Evolutionary conservation across 2,329 filamentous ascomycete genomes (phyloP).

Genomic region (Aspergillus melleus): DNA sequence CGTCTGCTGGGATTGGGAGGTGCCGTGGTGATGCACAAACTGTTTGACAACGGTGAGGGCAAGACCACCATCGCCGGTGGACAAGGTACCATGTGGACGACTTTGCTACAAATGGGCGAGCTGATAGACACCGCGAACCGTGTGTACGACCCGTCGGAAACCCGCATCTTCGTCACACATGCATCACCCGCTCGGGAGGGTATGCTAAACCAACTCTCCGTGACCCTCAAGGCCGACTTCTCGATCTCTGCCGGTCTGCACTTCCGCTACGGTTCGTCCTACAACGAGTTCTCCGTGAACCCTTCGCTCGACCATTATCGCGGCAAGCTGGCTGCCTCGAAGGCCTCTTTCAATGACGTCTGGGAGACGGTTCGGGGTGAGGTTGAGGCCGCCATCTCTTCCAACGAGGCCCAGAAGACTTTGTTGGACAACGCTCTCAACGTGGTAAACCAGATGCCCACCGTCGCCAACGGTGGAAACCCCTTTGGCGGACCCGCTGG

Average conservation of each 20-base stretch:
- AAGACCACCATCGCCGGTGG: conserved; percentile 97
- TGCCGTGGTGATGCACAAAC: conserved; percentile 98
- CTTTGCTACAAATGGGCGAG: conserved; percentile 95
- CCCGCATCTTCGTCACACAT: conserved; percentile 93
- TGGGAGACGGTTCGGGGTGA: conserved; percentile 98
- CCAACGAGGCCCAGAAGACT: conserved; percentile 92
- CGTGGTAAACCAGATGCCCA: conserved; percentile 97
- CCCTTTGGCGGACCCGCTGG: conserved; percentile 87
- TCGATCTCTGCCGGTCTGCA: conserved; percentile 96
- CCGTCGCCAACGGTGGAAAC: conserved; percentile 90
- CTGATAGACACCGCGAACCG: conserved; percentile 96
- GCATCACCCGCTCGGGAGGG: conserved; percentile 95
- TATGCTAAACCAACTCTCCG: conserved; percentile 94
- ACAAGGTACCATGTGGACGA: conserved; percentile 99
- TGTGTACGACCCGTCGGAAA: conserved; percentile 97
- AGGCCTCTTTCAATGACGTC: conserved; percentile 97
- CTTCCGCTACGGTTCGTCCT: conserved; percentile 98
- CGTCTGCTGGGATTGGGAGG: conserved; percentile 90
- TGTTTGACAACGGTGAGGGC: conserved; percentile 97
- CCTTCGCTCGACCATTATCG: conserved; percentile 97
- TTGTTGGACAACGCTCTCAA: conserved; percentile 87
- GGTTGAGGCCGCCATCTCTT: conserved; percentile 88
- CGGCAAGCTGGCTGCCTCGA: conserved; percentile 95
- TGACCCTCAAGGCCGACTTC: conserved; percentile 96
- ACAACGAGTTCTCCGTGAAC: conserved; percentile 99